These are phyloP conservation scores for Penicillium paneum DNA, from an alignment of 2,329 filamentous ascomycete species.

Conservation along the genomic window DNA sequence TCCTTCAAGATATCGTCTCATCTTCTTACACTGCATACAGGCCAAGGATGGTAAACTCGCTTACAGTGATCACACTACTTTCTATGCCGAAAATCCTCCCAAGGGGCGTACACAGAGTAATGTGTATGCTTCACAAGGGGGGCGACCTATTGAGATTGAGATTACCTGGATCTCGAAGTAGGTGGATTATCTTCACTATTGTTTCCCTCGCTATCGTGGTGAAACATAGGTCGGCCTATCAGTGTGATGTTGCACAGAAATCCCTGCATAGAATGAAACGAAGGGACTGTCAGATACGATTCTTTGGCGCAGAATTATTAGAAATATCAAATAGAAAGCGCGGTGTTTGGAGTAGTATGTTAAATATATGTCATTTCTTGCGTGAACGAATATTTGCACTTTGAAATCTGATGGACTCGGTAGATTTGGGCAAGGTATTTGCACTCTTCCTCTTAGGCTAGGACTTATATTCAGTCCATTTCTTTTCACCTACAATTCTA, in stretches of 20 bases:
- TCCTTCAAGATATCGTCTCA: not conserved
- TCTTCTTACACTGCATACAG: constrained; percentile 16
- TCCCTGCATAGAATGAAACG: not conserved
- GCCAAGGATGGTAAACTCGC: constrained; percentile 32
- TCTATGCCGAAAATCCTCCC: constrained; percentile 39
- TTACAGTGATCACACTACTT: constrained; percentile 35
- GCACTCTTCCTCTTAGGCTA: not conserved
- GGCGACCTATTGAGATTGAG: constrained; percentile 34
- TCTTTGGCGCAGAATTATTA: not conserved
- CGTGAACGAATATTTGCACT: not conserved
- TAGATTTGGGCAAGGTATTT: not conserved
- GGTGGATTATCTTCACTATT: not conserved
- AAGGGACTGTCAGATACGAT: not conserved
- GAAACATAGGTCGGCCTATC: not conserved
- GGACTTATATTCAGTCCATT: too few species aligned
- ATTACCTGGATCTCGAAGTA: constrained; percentile 31
- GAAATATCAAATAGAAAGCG: not conserved
- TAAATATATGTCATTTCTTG: not conserved
- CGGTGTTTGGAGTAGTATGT: not conserved
- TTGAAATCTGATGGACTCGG: too few species aligned
- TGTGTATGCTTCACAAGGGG: constrained; percentile 31
- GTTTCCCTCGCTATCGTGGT: not conserved
- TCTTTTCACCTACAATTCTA: not conserved
- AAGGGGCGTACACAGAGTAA: constrained; percentile 36
- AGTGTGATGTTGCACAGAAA: not conserved